Base-by-base conservation (phyloP, 148 eudicot species). In the Bassia scoparia region DNA sequence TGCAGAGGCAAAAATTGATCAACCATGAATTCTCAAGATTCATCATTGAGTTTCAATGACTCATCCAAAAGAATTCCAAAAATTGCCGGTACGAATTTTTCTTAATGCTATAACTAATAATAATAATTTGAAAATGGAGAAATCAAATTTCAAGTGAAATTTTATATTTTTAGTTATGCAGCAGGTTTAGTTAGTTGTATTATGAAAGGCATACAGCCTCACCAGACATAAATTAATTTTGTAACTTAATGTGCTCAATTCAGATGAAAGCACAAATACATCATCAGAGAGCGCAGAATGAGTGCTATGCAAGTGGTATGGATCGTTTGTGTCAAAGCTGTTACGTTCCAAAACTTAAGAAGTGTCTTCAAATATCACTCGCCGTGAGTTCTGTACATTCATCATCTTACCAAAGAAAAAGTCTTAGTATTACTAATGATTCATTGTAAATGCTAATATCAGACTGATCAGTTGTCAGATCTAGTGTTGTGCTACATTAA, bases 211-310 rank as follows among this genome's bases (percentile, higher is more conserved):
- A 1, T 48, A 23, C 10, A 48, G 29, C n/a, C n/a, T n/a, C n/a
- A 8, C 11, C 27, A 26, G 27, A 27, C 3, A 10, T 24, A 23
- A 23, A 26, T 37, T 55, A 7, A 13, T 35, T 34, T 50, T 49
- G 17, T 20, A 23, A 15, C 1, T 12, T 0, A 26, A 3, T 43
- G 15, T 48, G 18, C 52, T 68, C 69, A 61, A n/a, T 76, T 85
- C 93, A 94, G 98, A 92, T 94, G 96, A 94, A 96, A 63, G 97
- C 98, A 26, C n/a, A n/a, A 94, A 94, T 71, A 84, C 98, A 61
- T 78, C 88, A 73, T 77, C 96, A 38, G 98, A 94, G 76, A 94
- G 96, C 74, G 91, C 97, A 48, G 96, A 94, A n/a, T 10, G 96
- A 94, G 79, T 94, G 98, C 78, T 88, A 38, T 23, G 87, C 90